Evolutionary conservation across 208 protist species (phyloP).

Genomic region (Leishmania guyanensis): DNA sequence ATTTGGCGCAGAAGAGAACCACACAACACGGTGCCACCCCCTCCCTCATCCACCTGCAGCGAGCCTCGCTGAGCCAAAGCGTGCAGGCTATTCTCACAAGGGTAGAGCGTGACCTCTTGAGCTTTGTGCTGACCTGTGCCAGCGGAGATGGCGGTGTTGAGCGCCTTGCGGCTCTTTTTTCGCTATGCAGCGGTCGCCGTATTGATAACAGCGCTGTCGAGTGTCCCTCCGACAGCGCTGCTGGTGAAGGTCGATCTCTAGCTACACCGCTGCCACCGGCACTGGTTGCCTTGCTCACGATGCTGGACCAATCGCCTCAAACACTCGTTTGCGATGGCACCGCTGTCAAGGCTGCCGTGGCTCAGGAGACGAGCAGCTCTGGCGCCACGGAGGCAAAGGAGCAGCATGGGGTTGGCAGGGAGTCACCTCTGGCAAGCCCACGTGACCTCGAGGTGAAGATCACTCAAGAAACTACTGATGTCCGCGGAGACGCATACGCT

Average conservation of each 20-base stretch:
- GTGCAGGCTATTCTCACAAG: neutral
- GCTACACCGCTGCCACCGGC: constrained; percentile 3
- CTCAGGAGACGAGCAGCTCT: neutral
- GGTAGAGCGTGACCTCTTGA: constrained; percentile 24
- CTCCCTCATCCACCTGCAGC: neutral
- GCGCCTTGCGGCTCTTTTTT: neutral
- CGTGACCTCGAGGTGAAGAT: neutral
- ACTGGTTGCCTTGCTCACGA: constrained; percentile 5
- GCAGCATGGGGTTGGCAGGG: neutral
- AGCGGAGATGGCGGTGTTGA: constrained; percentile 5
- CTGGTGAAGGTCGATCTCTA: neutral
- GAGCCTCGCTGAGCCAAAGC: neutral
- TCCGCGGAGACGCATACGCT: neutral
- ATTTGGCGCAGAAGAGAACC: neutral
- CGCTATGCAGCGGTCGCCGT: neutral
- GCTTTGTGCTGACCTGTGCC: constrained; percentile 27
- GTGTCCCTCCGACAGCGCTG: neutral
- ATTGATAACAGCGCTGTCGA: neutral
- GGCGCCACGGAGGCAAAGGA: neutral
- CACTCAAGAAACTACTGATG: neutral
- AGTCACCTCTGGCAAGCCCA: neutral
- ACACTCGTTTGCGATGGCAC: neutral
- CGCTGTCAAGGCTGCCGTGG: neutral
- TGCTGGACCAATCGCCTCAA: constrained; percentile 1
- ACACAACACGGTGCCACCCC: no score